Evolutionary conservation across 164 flowering plant species (phyloP).

Genomic region (Vitis amurensis): DNA sequence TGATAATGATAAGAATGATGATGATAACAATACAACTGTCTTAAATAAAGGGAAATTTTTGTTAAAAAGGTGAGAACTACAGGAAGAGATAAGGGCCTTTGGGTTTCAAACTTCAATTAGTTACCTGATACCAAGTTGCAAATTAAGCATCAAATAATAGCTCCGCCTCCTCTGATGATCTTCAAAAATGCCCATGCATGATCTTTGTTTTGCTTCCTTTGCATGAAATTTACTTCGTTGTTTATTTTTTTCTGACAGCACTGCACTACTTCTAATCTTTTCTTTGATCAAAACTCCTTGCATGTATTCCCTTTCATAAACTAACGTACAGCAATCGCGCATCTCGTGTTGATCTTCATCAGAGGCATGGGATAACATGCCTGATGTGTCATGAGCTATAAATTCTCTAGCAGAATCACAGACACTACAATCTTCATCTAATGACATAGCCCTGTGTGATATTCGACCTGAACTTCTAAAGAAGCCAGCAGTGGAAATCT

Average conservation of each 20-base stretch:
- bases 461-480: conserved; percentile 43
- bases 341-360: conserved; percentile 35
- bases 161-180: conserved; percentile 39
- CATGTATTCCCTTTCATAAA: conserved; percentile 86
- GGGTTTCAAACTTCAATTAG: neutral
- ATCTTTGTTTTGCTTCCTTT: conserved; percentile 38
- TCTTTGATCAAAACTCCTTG: conserved; percentile 87
- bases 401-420: conserved; percentile 36
- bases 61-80: neutral
- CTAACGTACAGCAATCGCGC: conserved; percentile 29
- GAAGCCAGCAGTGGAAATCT: conserved; percentile 29
- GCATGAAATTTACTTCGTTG: conserved; percentile 29
- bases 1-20: no score
- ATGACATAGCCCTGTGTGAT: conserved; percentile 37
- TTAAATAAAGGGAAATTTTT: neutral
- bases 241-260: conserved; percentile 33
- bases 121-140: conserved; percentile 98
- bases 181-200: conserved; percentile 48
- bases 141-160: conserved; percentile 77
- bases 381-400: conserved; percentile 27
- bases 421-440: conserved; percentile 30
- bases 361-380: conserved; percentile 22
- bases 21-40: no score
- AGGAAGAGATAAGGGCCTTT: neutral
- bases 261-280: conserved; percentile 29